Percentiles rank a stretch among this genome's conserved stretches.
phyloP scores from a whole-genome alignment of 192 early-diverging fungal species.

The Lunasporangiospora selenospora region DNA sequence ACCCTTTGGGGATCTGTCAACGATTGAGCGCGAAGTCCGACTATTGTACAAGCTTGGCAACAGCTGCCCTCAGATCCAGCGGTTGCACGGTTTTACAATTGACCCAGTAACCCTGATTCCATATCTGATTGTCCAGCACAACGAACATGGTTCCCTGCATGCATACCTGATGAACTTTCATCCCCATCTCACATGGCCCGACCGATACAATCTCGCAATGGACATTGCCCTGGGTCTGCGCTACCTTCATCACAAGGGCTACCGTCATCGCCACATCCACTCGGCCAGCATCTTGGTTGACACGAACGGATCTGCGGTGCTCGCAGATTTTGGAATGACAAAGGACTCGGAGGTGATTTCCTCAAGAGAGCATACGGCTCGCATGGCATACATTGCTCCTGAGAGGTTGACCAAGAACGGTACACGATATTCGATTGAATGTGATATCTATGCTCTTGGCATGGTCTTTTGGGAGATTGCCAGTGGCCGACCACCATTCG shows the following conservation, averaged over 20 bases:
- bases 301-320: conserved; percentile 38
- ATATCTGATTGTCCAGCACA: conserved; percentile 32
- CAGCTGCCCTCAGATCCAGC: conserved; percentile 22
- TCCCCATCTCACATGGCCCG: conserved; percentile 42
- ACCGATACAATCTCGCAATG: conserved; percentile 44
- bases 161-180: conserved; percentile 40
- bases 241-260: conserved; percentile 44
- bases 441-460: conserved; percentile 41
- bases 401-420: conserved; percentile 33
- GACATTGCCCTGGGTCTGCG: conserved; percentile 41
- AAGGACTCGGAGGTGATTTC: conserved; percentile 35
- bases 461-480: conserved; percentile 48
- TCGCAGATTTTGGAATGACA: conserved; percentile 44
- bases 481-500: conserved; percentile 36
- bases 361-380: conserved; percentile 32
- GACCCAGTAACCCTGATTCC: conserved; percentile 22
- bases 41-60: conserved; percentile 34
- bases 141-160: conserved; percentile 43
- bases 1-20: conserved; percentile 32
- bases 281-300: conserved; percentile 40
- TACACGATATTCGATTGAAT: conserved; percentile 41
- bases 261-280: conserved; percentile 45
- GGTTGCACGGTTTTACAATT: conserved; percentile 28
- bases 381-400: conserved; percentile 46
- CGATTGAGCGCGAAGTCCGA: conserved; percentile 40